Base-by-base conservation (phyloP, 306 rosid genomes). In the Mucuna pruriens region DNA sequence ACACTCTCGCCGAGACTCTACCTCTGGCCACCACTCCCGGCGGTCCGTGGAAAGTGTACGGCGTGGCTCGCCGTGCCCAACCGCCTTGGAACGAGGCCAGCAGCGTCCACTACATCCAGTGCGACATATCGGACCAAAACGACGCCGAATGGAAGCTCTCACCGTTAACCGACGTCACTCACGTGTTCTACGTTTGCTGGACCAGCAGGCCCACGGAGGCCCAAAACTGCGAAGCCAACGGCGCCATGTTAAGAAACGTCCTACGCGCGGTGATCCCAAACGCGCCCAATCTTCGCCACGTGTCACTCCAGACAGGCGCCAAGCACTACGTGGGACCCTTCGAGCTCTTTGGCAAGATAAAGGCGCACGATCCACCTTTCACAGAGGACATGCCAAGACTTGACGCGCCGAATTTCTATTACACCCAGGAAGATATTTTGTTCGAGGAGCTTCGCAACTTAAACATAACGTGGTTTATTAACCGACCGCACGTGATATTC, bases 41-140 rank as follows among this genome's bases (percentile, higher is more conserved):
- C 6, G 94, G 90, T 9, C 97, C 90, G 67, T 90, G 94, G 97
- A 90, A 92, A 75, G 90, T 92, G 36, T 92, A 90, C 74, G 94
- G 94, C 22, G 89, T 92, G 4, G 97, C 92, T 4, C 89, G 97
- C 40, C 88, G 95, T 1, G 82, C 89, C 3, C 88, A 84, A 6
- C 97, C 97, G 3, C 13, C 0, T 2, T 90, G 95, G 95, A 88
- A 90, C 62, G 85, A 72, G 1, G 85, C 89, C 7, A 87, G 90
- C 66, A 87, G 87, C 0, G 22, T 90, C 72, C 88, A 92, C 57
- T 92, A 88, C 29, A 82, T 90, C 62, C 93, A 89, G 78, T 90
- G 95, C 54, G 90, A 92, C 23, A 3, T 92, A 51, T 70, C 85
- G 16, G 80, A 88, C 17, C 36, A 78, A 46, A 75, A 83, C n/a